Percentiles rank a stretch among this genome's conserved stretches.
Conservation (phyloP, 768 basidiomycete species). For the Boletus insuetus region DNA sequence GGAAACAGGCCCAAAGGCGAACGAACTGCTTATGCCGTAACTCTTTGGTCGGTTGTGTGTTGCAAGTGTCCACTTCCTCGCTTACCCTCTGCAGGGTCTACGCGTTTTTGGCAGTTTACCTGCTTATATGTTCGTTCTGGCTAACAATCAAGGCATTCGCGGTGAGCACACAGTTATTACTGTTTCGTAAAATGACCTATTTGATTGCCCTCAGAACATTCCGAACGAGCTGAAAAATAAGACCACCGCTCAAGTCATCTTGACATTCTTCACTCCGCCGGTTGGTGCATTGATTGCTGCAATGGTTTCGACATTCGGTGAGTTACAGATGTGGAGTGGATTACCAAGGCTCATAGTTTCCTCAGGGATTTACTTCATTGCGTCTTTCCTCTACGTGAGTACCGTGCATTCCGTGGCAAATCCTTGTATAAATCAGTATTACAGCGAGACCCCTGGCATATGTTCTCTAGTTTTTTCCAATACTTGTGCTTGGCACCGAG, state of each 20-base stretch:
- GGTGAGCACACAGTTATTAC: slow-evolving; percentile 37
- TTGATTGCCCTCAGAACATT: slow-evolving; percentile 41
- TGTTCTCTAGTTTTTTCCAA: slow-evolving; percentile 92
- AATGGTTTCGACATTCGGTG: slow-evolving; percentile 84
- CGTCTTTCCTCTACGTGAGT: slow-evolving; percentile 84
- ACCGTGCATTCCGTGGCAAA: background rate
- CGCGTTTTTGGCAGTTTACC: slow-evolving; percentile 77
- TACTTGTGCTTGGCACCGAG: slow-evolving; percentile 88
- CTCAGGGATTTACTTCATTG: slow-evolving; percentile 72
- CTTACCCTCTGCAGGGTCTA: slow-evolving; percentile 59
- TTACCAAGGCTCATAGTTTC: slow-evolving; percentile 6
- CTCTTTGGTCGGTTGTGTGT: slow-evolving; percentile 55
- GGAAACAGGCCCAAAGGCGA: slow-evolving; percentile 91
- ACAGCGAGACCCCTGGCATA: slow-evolving; percentile 95
- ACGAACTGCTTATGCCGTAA: slow-evolving; percentile 62
- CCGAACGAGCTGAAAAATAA: slow-evolving; percentile 50
- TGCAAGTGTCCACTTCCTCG: background rate
- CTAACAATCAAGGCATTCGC: slow-evolving; percentile 77
- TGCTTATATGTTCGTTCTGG: slow-evolving; percentile 84
- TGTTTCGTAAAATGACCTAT: background rate
- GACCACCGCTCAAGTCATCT: slow-evolving; percentile 47
- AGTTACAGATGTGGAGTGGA: slow-evolving; percentile 12
- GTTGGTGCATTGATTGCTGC: slow-evolving; percentile 83
- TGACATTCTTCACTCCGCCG: slow-evolving; percentile 67
- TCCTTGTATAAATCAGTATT: slow-evolving; percentile 5